Conservation (phyloP, 176 grass and related monocot genomes). For the Neostapfia colusana region DNA sequence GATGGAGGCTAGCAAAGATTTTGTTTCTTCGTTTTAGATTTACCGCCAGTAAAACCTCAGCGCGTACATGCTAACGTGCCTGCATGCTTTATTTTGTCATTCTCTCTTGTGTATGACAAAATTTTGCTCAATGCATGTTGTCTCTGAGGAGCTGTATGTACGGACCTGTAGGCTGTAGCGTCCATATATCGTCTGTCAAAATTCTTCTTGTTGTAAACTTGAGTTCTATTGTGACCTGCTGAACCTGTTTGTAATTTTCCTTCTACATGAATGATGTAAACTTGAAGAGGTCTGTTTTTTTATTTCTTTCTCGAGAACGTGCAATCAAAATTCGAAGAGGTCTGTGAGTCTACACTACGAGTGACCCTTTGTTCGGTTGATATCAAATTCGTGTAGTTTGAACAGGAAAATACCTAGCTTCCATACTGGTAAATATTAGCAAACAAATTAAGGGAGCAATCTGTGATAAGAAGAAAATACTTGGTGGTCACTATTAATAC, state of each 20-base stretch:
- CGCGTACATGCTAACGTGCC: constrained; percentile 21
- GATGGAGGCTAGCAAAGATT: constrained; percentile 17
- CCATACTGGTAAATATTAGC: neutral
- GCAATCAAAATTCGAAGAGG: neutral
- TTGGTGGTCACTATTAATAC: neutral
- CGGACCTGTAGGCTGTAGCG: constrained; percentile 20
- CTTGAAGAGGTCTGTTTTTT: neutral
- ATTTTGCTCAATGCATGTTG: constrained; percentile 22
- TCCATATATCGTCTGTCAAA: neutral
- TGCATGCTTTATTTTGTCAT: constrained; percentile 31
- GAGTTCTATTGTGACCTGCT: constrained; percentile 28
- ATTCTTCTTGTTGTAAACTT: constrained; percentile 30
- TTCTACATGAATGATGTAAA: neutral
- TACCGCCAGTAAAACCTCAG: constrained; percentile 4
- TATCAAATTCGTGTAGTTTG: neutral
- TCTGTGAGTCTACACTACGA: neutral
- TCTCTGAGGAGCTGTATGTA: constrained; percentile 29
- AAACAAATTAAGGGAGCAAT: too few relatives aligned
- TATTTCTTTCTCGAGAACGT: too few relatives aligned
- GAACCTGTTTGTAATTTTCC: constrained; percentile 23
- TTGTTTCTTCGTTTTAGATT: constrained; percentile 20
- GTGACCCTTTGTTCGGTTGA: constrained; percentile 15
- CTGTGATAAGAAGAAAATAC: too few relatives aligned
- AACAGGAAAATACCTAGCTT: neutral
- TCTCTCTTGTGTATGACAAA: constrained; percentile 12